Percentiles rank a stretch among this genome's conserved stretches.
phyloP scores from a whole-genome alignment of 805 yeast genomes.

The Myxozyma neglecta region DNA sequence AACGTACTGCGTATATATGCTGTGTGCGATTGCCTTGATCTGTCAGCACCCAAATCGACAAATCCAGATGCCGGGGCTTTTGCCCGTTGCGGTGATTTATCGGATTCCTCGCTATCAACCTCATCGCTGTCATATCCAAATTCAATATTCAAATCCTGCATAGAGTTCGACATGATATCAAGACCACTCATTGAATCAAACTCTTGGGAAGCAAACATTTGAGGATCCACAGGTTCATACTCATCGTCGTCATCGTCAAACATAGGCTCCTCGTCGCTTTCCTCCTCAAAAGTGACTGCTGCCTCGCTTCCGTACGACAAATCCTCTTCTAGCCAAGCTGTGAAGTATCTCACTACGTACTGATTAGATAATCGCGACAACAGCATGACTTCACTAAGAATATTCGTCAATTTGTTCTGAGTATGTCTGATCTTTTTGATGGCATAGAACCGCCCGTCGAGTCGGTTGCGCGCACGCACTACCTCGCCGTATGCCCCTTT shows the following conservation, averaged over 20 bases:
- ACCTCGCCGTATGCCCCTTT: slow-evolving; percentile 98
- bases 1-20: slow-evolving; percentile 48
- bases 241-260: slow-evolving; percentile 37
- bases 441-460: slow-evolving; percentile 95
- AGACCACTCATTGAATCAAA: slow-evolving; percentile 26
- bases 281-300: slow-evolving; percentile 36
- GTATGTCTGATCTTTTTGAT: slow-evolving; percentile 86
- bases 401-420: slow-evolving; percentile 72
- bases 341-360: slow-evolving; percentile 92
- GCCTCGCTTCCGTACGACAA: slow-evolving; percentile 40
- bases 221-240: slow-evolving; percentile 32
- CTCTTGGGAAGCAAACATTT: slow-evolving; percentile 22
- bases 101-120: not conserved
- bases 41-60: not conserved
- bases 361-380: slow-evolving; percentile 91
- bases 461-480: slow-evolving; percentile 88
- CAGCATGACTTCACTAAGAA: slow-evolving; percentile 87
- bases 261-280: slow-evolving; percentile 29
- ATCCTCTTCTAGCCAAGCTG: slow-evolving; percentile 94
- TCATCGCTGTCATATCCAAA: slow-evolving; percentile 38
- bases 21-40: not conserved
- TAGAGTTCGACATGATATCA: slow-evolving; percentile 32
- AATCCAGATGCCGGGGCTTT: not conserved
- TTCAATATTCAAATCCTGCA: slow-evolving; percentile 37
- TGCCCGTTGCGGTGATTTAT: not conserved